phyloP scores from a whole-genome alignment of 768 basidiomycete species.

The Tylopilus balloui region DNA sequence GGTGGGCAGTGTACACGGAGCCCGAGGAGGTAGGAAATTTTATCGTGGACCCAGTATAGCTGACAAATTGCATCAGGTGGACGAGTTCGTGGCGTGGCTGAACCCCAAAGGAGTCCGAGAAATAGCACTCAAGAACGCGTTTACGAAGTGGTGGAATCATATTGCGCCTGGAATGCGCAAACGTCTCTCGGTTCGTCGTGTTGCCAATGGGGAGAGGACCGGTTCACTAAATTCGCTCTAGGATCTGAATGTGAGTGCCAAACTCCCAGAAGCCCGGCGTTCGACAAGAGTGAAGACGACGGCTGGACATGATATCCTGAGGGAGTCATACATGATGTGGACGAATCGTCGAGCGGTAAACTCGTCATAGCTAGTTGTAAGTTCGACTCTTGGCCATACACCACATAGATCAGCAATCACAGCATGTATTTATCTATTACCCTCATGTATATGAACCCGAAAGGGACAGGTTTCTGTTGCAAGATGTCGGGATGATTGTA shows the following conservation, averaged over 20 bases:
- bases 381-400: conserved; percentile 6
- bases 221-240: conserved; percentile 27
- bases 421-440: conserved; percentile 23
- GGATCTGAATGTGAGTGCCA: conserved; percentile 68
- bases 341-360: conserved; percentile 70
- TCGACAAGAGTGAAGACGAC: conserved; percentile 65
- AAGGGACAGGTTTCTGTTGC: not conserved
- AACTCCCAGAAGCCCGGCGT: conserved; percentile 74
- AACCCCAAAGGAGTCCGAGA: conserved; percentile 91
- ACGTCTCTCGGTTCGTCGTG: conserved; percentile 60
- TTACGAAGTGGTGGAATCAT: conserved; percentile 83
- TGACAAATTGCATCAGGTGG: conserved; percentile 49
- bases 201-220: not conserved
- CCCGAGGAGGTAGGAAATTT: conserved; percentile 68
- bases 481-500: too few species aligned
- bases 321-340: conserved; percentile 89
- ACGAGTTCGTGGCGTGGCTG: conserved; percentile 82
- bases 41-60: not conserved
- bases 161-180: conserved; percentile 75
- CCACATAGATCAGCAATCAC: conserved; percentile 17
- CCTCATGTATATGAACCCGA: conserved; percentile 10
- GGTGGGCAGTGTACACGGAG: conserved; percentile 91
- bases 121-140: conserved; percentile 64
- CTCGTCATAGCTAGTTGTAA: conserved; percentile 16
- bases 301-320: conserved; percentile 55